Percentiles rank a stretch among this genome's conserved stretches.
phyloP scores from a whole-genome alignment of 2,329 filamentous ascomycete species.

The Aspergillus novofumigatus region DNA sequence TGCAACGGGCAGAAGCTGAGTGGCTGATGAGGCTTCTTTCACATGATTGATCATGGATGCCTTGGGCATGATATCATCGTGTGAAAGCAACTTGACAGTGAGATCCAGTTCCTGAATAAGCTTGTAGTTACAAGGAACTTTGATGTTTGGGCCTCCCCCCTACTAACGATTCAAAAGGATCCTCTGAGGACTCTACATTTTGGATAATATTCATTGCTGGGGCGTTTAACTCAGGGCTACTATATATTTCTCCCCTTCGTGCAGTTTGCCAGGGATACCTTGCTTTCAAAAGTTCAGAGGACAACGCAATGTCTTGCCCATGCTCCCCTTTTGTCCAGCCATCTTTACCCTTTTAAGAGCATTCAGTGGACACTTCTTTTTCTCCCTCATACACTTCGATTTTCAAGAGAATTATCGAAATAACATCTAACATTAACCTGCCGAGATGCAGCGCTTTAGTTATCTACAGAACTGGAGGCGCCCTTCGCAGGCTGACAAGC shows the following conservation, averaged over 20 bases:
- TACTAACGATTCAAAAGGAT: neutral
- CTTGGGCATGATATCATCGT: neutral
- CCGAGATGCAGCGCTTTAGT: conserved; percentile 41
- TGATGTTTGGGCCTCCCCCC: neutral
- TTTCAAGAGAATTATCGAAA: neutral
- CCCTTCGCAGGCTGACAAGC: conserved; percentile 26
- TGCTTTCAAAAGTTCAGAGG: neutral
- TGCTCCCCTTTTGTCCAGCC: neutral
- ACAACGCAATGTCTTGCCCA: neutral
- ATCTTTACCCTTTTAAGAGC: neutral
- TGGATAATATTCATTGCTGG: neutral
- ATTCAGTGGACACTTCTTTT: neutral
- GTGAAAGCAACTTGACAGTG: neutral
- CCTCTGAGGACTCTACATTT: neutral
- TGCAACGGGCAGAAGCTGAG: neutral
- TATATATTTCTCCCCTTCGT: neutral
- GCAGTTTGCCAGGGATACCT: neutral
- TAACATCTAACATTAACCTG: neutral
- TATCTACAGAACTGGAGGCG: conserved; percentile 38
- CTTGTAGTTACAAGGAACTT: neutral
- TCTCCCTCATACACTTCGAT: neutral
- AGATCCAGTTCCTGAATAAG: neutral
- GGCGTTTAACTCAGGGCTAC: neutral
- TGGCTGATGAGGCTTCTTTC: neutral
- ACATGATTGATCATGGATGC: neutral